These are phyloP conservation scores for Cordyceps sp. DNA, from an alignment of 2,329 filamentous ascomycete genomes.

Conservation along the genomic window DNA sequence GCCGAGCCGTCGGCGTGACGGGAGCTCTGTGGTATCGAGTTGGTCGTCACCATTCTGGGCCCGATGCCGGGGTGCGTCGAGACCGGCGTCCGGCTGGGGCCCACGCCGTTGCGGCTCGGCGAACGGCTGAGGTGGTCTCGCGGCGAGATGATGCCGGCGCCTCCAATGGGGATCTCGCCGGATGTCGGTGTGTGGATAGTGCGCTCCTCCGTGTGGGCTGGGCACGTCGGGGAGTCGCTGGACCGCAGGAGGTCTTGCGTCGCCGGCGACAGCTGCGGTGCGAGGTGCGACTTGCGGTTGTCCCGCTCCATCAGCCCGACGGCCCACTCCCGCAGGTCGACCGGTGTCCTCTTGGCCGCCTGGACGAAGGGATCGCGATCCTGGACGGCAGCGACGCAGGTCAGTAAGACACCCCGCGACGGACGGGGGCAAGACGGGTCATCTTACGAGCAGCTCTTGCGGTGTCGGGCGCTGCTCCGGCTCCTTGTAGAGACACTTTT, in stretches of 20 bases:
- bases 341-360: slow-evolving; percentile 89
- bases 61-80: slow-evolving; percentile 33
- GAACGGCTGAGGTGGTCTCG: slow-evolving; percentile 35
- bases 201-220: slow-evolving; percentile 22
- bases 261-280: slow-evolving; percentile 61
- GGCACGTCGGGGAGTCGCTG: slow-evolving; percentile 38
- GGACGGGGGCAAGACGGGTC: not conserved
- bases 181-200: slow-evolving; percentile 47
- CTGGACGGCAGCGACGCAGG: slow-evolving; percentile 24
- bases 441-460: slow-evolving; percentile 65
- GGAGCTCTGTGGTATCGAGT: slow-evolving; percentile 32
- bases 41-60: slow-evolving; percentile 31
- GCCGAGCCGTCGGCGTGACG: slow-evolving; percentile 20
- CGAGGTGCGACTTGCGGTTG: slow-evolving; percentile 88
- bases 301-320: slow-evolving; percentile 86
- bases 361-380: slow-evolving; percentile 89
- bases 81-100: slow-evolving; percentile 24
- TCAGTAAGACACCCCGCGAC: slow-evolving; percentile 1
- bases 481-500: slow-evolving; percentile 84
- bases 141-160: slow-evolving; percentile 36
- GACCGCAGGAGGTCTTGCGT: slow-evolving; percentile 60
- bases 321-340: slow-evolving; percentile 87
- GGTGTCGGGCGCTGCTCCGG: slow-evolving; percentile 82
- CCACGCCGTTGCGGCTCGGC: slow-evolving; percentile 31
- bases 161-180: slow-evolving; percentile 53